Evolutionary conservation across 2,329 filamentous ascomycete species (phyloP), one percentile per base, ranked within the genome.

Genomic region (Zalaria sp.): DNA sequence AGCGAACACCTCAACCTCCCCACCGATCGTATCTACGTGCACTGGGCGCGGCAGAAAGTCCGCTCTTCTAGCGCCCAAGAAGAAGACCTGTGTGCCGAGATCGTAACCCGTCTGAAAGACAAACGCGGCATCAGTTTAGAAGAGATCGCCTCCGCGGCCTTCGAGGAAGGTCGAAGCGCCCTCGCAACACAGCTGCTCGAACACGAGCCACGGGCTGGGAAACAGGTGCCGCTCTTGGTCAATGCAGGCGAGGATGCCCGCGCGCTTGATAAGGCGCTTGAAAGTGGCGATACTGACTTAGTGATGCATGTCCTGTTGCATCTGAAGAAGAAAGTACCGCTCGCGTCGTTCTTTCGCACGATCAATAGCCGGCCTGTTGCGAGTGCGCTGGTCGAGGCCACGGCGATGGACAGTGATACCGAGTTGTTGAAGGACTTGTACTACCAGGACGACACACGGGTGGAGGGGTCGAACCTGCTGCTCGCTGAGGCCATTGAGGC

Each of bases 1-100:
- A 88, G 89, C 0, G 80, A 85, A 34, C 94, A 93, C 57, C 69
- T 98, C 2, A 82, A 81, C 45, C 71, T 98, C 3, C 81, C 89
- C 0, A 83, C 87, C 0, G 87, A 93, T 58, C 77, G 79, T 41
- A 93, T 98, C 45, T 94, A 95, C 54, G 86, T 94, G 1, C 88
- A 95, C 57, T 98, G 91, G 91, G 91, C 91, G 1, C 89, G 83
- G 11, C 81, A 91, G 56, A 98, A 96, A 59, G 89, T 96, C 3
- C 83, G 87, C 26, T 68, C 82, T 3, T 88, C 88, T 0, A 73
- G 78, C 0, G 87, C 87, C 48, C 81, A 93, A 46, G 91, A 96
- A 55, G 87, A 93, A 37, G 77, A 79, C 1, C 85, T 94, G 35
- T 95, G 88, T 60, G 75, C 77, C 28, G 70, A 88, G 40, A 85